Conservation (phyloP, 306 rosid species). For the Fragaria ananassa region DNA sequence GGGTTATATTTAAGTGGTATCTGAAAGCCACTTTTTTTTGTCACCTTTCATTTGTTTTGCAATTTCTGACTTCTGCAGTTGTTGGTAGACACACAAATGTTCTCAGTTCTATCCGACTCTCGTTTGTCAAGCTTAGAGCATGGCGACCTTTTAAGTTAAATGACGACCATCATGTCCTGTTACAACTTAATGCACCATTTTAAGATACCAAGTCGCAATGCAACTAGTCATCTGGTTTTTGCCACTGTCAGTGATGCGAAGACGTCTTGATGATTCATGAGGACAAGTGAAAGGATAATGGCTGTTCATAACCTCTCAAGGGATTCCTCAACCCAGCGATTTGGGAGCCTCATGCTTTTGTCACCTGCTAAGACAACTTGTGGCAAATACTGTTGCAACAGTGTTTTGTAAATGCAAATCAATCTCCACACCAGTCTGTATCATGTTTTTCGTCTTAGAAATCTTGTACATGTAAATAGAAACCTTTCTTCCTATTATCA, state of each 20-base stretch:
- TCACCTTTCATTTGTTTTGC: constrained; percentile 19
- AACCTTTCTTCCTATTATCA: neutral
- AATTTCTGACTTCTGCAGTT: constrained; percentile 47
- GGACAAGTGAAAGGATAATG: constrained; percentile 1
- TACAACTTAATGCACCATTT: constrained; percentile 2
- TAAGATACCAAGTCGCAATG: constrained; percentile 18
- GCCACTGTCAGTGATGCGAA: constrained; percentile 4
- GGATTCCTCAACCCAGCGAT: constrained; percentile 15
- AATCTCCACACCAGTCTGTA: neutral
- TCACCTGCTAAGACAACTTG: constrained; percentile 20
- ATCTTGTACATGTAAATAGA: constrained; percentile 25
- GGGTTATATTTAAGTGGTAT: neutral
- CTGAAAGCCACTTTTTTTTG: neutral
- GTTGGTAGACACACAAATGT: constrained; percentile 84
- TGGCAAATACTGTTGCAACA: constrained; percentile 22
- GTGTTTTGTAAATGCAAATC: constrained; percentile 15
- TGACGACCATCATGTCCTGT: neutral
- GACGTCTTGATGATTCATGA: neutral
- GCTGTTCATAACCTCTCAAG: neutral
- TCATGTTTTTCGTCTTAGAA: neutral
- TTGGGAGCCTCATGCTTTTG: constrained; percentile 19
- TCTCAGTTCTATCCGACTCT: constrained; percentile 72
- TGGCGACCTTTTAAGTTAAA: constrained; percentile 29
- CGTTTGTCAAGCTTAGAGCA: constrained; percentile 75
- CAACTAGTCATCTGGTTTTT: constrained; percentile 6